Conservation (phyloP, 345 rosid species). For the Eucalyptus sp. region DNA sequence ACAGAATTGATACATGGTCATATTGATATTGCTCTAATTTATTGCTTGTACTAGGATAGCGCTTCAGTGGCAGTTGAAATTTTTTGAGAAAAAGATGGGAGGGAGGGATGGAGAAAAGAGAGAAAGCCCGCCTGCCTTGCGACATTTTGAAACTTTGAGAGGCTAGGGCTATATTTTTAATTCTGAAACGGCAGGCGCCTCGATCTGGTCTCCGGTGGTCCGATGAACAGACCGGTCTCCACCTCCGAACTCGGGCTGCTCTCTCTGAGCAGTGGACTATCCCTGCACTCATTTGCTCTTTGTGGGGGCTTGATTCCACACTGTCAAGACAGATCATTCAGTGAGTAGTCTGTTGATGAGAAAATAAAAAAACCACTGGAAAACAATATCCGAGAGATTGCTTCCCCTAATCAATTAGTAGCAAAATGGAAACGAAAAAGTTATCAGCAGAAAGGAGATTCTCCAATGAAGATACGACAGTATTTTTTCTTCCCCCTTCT, state of each 20-base stretch:
- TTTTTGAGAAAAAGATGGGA: neutral
- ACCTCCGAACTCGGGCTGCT: slow-evolving; percentile 56
- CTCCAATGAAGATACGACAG: neutral
- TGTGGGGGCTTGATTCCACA: slow-evolving; percentile 15
- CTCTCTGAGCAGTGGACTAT: slow-evolving; percentile 10
- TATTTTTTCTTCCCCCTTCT: neutral
- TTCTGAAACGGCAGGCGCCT: neutral
- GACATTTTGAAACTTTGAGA: neutral
- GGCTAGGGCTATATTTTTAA: neutral
- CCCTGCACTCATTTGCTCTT: slow-evolving; percentile 6
- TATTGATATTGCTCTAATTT: neutral
- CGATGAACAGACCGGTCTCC: slow-evolving; percentile 84
- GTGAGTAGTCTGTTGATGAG: neutral
- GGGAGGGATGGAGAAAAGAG: neutral
- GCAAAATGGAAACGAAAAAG: neutral
- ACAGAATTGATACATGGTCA: neutral
- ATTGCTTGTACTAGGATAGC: neutral
- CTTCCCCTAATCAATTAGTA: neutral
- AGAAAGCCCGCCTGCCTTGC: neutral
- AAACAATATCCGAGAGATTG: neutral
- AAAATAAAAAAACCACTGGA: neutral
- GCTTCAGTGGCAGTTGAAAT: neutral
- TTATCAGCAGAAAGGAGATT: neutral
- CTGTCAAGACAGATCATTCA: slow-evolving; percentile 6
- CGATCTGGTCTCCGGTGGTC: slow-evolving; percentile 51